Base-by-base conservation (phyloP, 2,329 filamentous ascomycete species). In the Fusarium fracticaudum region DNA sequence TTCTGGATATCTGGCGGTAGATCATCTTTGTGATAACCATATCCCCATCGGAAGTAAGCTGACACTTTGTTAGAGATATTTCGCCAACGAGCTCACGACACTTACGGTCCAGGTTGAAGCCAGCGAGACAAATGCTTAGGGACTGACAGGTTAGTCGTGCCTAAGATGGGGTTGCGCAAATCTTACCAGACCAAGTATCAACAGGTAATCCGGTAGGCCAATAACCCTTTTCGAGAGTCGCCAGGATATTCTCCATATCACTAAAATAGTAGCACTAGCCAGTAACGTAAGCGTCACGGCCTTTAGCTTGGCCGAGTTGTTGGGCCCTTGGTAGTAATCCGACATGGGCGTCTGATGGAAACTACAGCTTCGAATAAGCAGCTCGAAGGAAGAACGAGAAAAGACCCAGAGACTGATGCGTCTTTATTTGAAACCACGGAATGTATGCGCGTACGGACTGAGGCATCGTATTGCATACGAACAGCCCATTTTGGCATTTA, bases 21-120 rank as follows among this genome's bases (percentile, higher is more conserved):
- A 53, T 63, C 62, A 41, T n/a, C 45, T 45, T 65, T 65, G 40
- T 61, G 57, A 50, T 64, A 61, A 2, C 62, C 62, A 22, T 61
- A 64, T 3, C 57, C 62, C 62, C 44, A 64, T 51, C 62, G 31
- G 5, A 64, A 64, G 6, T 64, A 64, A 8, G 61, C 61, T 64
- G 9, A 9, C 3, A 8, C 10, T 24, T 24, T 31, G 11, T 64
- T 6, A 64, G 55, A 14, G 9, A 7, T 20, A 1, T 14, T n/a
- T 40, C 5, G 9, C 14, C 13, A n/a, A 7, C 11, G 4, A 33
- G 3, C 3, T 26, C 2, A 3, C 11, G 12, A 12, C 2, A 35
- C 60, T 41, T 41, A 60, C 54, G 60, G 20, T 64, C 54, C 7
- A 64, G 15, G 15, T 64, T 64, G 2, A 64, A 64, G 8, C 60